Conservation (phyloP, 306 rosid species). For the Carpinus fangiana region DNA sequence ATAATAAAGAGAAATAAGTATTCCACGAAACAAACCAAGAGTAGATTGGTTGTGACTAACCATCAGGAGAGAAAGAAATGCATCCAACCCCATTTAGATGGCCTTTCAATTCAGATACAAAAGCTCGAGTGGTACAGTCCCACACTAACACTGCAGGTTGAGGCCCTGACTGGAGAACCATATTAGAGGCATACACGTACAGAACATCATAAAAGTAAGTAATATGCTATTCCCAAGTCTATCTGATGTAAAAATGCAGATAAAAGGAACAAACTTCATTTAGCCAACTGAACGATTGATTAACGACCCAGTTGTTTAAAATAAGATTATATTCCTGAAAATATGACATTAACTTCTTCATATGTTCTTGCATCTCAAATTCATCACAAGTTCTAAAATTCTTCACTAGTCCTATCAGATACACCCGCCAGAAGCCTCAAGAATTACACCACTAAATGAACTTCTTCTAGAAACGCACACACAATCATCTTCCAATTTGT, state of each 20-base stretch:
- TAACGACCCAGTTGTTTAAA: slow-evolving; percentile 13
- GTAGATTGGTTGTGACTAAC: slow-evolving; percentile 42
- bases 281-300: slow-evolving; percentile 9
- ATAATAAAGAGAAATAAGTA: slow-evolving; percentile 23
- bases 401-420: neutral
- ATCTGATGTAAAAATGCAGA: slow-evolving; percentile 12
- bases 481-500: neutral
- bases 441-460: neutral
- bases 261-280: slow-evolving; percentile 1
- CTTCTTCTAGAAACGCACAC: neutral
- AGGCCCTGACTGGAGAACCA: slow-evolving; percentile 62
- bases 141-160: slow-evolving; percentile 70
- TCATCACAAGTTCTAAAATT: neutral
- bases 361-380: neutral
- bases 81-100: slow-evolving; percentile 64
- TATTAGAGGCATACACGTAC: slow-evolving; percentile 20
- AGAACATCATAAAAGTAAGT: slow-evolving; percentile 11
- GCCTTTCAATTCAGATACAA: slow-evolving; percentile 62
- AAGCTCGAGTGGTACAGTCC: slow-evolving; percentile 45
- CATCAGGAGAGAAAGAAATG: slow-evolving; percentile 76
- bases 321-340: slow-evolving; percentile 12
- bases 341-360: neutral
- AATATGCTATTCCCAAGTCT: slow-evolving; percentile 15
- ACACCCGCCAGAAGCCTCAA: neutral
- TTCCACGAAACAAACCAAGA: slow-evolving; percentile 20